A percentile compares a stretch with the other conserved stretches of the same genome.
Evolutionary conservation across 768 basidiomycete genomes (phyloP).

Genomic region (Lactarius hengduanensis): DNA sequence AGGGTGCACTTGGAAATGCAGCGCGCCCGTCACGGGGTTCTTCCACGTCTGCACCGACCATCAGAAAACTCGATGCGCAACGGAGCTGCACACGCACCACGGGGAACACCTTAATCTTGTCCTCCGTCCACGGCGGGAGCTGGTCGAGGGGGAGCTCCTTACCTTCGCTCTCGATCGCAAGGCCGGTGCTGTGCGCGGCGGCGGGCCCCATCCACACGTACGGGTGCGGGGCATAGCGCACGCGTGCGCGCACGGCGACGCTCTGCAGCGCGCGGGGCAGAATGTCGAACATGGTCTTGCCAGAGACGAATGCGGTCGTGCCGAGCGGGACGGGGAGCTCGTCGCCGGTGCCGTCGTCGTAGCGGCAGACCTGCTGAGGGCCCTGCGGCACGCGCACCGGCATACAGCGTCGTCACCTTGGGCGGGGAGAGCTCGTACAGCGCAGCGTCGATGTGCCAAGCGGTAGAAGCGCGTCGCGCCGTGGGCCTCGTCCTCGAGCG

Average conservation of each 20-base stretch:
- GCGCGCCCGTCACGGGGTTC: constrained; percentile 77
- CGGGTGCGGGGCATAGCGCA: constrained; percentile 79
- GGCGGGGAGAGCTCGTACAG: constrained; percentile 75
- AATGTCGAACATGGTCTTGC: constrained; percentile 79
- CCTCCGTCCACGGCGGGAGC: constrained; percentile 81
- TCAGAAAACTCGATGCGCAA: constrained; percentile 3
- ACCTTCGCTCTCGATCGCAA: constrained; percentile 77
- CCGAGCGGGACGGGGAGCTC: constrained; percentile 77
- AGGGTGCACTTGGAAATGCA: constrained; percentile 92
- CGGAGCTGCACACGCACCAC: constrained; percentile 41
- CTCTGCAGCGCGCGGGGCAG: constrained; percentile 67
- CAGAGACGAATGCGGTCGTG: constrained; percentile 79
- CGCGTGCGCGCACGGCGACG: constrained; percentile 68
- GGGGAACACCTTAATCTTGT: constrained; percentile 69
- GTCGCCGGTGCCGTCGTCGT: constrained; percentile 85
- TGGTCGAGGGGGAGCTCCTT: constrained; percentile 62
- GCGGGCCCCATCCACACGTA: constrained; percentile 87
- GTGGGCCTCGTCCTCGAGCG: constrained; percentile 64
- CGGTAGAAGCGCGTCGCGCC: constrained; percentile 81
- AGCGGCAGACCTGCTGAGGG: constrained; percentile 57
- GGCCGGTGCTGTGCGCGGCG: constrained; percentile 65
- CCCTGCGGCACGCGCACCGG: constrained; percentile 67
- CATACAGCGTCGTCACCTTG: constrained; percentile 80
- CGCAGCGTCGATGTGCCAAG: constrained; percentile 91
- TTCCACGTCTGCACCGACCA: constrained; percentile 68